Conservation (phyloP, 495 filamentous ascomycete genomes). For the Tuber indicum region DNA sequence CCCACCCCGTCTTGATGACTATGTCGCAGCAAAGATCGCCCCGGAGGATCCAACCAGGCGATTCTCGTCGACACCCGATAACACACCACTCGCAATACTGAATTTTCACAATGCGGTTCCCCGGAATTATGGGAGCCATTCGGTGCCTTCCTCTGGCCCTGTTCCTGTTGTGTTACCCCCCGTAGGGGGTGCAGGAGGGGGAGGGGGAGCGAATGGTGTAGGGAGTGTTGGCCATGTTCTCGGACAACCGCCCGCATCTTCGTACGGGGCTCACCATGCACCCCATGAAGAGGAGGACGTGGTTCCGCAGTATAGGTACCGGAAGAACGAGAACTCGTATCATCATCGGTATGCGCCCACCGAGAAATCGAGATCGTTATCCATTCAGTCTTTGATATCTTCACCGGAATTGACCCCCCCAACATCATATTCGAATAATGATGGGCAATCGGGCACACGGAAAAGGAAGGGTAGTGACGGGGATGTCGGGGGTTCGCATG, state of each 20-base stretch:
- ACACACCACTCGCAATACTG: conserved; percentile 23
- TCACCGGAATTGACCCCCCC: conserved; percentile 42
- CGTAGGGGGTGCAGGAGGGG: conserved; percentile 5
- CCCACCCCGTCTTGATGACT: neutral
- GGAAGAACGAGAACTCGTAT: neutral
- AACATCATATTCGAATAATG: conserved; percentile 29
- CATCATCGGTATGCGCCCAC: neutral
- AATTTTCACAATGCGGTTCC: conserved; percentile 37
- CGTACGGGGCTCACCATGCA: conserved; percentile 1
- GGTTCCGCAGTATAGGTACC: conserved; percentile 1
- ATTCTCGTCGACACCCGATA: conserved; percentile 11
- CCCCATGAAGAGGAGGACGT: conserved; percentile 1
- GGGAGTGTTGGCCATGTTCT: conserved; percentile 7
- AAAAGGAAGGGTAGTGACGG: conserved; percentile 38
- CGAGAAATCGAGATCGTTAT: conserved; percentile 28
- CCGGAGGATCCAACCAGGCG: neutral
- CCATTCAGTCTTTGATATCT: conserved; percentile 42
- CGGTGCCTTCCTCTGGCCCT: conserved; percentile 11
- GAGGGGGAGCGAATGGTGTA: conserved; percentile 4
- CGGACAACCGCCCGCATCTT: conserved; percentile 3
- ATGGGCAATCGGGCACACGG: conserved; percentile 24
- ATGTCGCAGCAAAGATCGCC: neutral
- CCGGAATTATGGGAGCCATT: conserved; percentile 15
- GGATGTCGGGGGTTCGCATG: conserved; percentile 35
- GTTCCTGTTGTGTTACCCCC: conserved; percentile 26